phyloP scores from a whole-genome alignment of 768 basidiomycete species.

The Tricholoma sp. region DNA sequence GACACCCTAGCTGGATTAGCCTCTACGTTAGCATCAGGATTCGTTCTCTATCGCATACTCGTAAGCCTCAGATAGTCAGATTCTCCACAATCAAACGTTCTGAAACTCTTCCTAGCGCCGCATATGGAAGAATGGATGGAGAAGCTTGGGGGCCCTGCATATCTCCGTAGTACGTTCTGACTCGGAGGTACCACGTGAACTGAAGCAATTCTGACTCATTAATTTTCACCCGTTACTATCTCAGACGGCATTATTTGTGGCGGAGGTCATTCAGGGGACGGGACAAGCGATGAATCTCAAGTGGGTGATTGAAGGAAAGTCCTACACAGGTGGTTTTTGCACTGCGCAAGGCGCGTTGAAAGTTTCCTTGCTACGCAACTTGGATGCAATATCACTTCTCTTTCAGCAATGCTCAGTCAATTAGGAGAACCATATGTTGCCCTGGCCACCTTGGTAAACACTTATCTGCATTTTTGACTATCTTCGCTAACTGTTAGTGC shows the following conservation, averaged over 20 bases:
- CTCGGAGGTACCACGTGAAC: neutral
- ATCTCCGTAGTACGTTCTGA: neutral
- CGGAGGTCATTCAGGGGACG: neutral
- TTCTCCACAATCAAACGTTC: neutral
- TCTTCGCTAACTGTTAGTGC: neutral
- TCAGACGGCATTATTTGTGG: neutral
- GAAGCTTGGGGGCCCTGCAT: neutral
- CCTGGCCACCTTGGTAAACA: slow-evolving; percentile 34
- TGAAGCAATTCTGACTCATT: too few species aligned
- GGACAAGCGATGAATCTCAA: neutral
- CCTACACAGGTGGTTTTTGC: neutral
- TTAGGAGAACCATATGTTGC: slow-evolving; percentile 38
- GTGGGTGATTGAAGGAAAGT: neutral
- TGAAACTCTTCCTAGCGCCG: neutral
- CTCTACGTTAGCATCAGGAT: neutral
- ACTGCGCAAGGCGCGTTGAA: neutral
- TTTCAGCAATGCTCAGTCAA: slow-evolving; percentile 10
- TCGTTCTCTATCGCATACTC: neutral
- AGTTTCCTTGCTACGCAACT: too few species aligned
- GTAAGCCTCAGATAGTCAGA: neutral
- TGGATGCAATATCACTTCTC: neutral
- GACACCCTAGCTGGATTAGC: neutral
- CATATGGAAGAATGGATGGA: neutral
- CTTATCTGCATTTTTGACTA: neutral
- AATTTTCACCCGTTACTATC: neutral